A percentile compares a stretch with the other conserved stretches of the same genome.
These are phyloP conservation scores for Spathaspora arborariae DNA, from an alignment of 805 yeast species.

Conservation along the genomic window DNA sequence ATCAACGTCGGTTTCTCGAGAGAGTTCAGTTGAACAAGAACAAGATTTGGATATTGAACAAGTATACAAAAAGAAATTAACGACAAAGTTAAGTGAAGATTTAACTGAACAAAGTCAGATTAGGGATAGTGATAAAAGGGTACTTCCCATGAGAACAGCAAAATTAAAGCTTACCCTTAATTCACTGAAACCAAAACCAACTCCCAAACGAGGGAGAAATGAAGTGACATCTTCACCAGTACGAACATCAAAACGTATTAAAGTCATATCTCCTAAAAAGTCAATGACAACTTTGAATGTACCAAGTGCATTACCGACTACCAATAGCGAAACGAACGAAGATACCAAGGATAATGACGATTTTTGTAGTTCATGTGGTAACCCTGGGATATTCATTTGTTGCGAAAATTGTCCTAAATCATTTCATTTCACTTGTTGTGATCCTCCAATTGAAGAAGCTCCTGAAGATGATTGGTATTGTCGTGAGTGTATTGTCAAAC, in stretches of 20 bases:
- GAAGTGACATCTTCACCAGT: background rate
- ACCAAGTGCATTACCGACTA: slow-evolving; percentile 12
- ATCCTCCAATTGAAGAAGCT: slow-evolving; percentile 82
- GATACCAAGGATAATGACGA: slow-evolving; percentile 61
- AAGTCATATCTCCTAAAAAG: slow-evolving; percentile 33
- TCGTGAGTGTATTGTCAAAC: slow-evolving; percentile 59
- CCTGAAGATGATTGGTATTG: slow-evolving; percentile 95
- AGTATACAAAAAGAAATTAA: slow-evolving; percentile 10
- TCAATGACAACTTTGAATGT: slow-evolving; percentile 21
- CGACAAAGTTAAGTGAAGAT: slow-evolving; percentile 12
- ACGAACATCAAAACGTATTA: slow-evolving; percentile 19
- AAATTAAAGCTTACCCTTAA: slow-evolving; percentile 5
- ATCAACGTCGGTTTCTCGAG: slow-evolving; percentile 9
- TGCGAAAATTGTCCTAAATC: slow-evolving; percentile 92
- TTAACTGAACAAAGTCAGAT: slow-evolving; percentile 16
- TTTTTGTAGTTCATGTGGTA: slow-evolving; percentile 87
- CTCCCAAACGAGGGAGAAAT: background rate
- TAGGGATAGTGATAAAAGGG: slow-evolving; percentile 11
- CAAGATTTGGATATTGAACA: slow-evolving; percentile 12
- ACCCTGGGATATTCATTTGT: slow-evolving; percentile 83
- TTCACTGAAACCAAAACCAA: slow-evolving; percentile 3
- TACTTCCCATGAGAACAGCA: slow-evolving; percentile 2
- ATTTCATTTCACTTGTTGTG: slow-evolving; percentile 86
- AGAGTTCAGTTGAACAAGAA: slow-evolving; percentile 12
- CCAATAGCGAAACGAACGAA: slow-evolving; percentile 2